Conservation (phyloP, 2,329 filamentous ascomycete genomes). For the Colletotrichum sublineola region DNA sequence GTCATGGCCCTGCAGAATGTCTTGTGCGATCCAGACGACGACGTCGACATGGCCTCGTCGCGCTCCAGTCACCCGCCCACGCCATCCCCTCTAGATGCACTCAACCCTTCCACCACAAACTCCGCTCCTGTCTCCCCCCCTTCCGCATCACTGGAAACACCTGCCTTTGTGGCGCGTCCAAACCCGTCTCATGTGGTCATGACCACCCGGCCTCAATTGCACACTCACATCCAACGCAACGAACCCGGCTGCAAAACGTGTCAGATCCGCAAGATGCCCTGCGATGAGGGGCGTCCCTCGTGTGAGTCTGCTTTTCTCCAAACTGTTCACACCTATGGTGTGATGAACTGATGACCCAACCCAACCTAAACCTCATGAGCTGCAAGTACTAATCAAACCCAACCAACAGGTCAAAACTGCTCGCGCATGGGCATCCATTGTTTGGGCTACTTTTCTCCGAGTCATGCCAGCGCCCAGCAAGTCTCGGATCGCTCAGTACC, state of each 20-base stretch:
- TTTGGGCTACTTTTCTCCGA: constrained; percentile 37
- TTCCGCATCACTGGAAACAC: constrained; percentile 21
- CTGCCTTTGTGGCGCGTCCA: constrained; percentile 25
- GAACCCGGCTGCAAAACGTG: constrained; percentile 40
- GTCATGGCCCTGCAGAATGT: constrained; percentile 41
- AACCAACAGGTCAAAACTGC: constrained; percentile 36
- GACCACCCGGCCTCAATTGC: constrained; percentile 36
- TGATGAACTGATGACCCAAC: background rate
- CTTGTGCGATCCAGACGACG: constrained; percentile 37
- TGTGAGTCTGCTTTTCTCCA: constrained; percentile 23
- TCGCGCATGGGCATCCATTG: constrained; percentile 41
- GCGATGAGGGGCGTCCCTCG: constrained; percentile 37
- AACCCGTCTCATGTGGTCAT: constrained; percentile 41
- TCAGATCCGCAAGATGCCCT: constrained; percentile 41
- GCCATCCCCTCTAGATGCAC: constrained; percentile 32
- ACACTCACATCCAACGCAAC: constrained; percentile 23
- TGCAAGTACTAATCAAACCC: constrained; percentile 17
- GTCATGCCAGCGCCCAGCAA: constrained; percentile 36
- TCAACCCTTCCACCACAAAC: constrained; percentile 6
- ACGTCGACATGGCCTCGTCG: constrained; percentile 15
- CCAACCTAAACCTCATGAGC: background rate
- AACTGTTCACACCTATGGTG: background rate
- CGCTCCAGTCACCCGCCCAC: constrained; percentile 38
- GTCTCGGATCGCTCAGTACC: constrained; percentile 37
- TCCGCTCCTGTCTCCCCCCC: constrained; percentile 12